Conservation (phyloP, 2,329 filamentous ascomycete genomes). For the Colletotrichum ledebouriae region DNA sequence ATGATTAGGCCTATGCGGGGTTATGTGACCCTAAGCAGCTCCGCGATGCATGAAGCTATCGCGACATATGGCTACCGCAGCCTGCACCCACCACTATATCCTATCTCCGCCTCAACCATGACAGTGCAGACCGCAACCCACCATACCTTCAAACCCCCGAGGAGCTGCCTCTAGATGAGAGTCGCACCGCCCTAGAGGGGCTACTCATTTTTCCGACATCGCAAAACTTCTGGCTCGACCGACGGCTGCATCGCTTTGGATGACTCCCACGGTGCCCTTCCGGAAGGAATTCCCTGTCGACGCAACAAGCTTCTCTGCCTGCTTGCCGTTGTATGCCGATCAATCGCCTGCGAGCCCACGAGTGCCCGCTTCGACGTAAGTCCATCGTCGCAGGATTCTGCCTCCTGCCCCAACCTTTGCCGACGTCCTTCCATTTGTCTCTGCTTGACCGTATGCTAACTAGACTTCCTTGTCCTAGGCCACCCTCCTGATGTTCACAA, state of each 20-base stretch:
- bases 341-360: background rate
- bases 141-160: background rate
- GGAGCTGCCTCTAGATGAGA: background rate
- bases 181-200: background rate
- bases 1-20: no score
- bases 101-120: background rate
- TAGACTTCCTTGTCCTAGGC: background rate
- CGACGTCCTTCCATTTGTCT: background rate
- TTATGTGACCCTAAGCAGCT: no score
- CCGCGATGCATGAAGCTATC: no score
- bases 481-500: conserved; percentile 5
- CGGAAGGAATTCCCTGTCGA: background rate
- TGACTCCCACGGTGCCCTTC: background rate
- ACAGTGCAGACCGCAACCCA: background rate
- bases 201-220: background rate
- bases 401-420: background rate
- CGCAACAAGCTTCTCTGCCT: conserved; percentile 4
- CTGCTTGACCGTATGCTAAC: background rate
- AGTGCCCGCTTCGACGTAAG: background rate
- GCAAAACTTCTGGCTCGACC: background rate
- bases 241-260: background rate
- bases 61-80: background rate
- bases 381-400: background rate
- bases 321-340: background rate
- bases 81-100: background rate